phyloP scores from a whole-genome alignment of 2,329 filamentous ascomycete genomes.

The Nectriaceae sp. region DNA sequence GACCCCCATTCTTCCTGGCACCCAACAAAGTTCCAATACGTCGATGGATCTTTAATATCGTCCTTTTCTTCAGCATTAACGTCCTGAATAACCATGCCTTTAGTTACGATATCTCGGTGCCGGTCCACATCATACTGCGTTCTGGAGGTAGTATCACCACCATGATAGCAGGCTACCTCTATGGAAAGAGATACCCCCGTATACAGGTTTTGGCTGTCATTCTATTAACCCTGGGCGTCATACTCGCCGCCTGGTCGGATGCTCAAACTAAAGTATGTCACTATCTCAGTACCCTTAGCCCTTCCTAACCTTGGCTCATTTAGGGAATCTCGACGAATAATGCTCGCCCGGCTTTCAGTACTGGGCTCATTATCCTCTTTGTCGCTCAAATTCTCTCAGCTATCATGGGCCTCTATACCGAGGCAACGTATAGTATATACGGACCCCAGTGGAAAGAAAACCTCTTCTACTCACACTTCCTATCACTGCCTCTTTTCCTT shows the following conservation, averaged over 20 bases:
- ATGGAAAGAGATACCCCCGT: slow-evolving; percentile 80
- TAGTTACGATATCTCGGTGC: slow-evolving; percentile 93
- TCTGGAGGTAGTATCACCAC: slow-evolving; percentile 96
- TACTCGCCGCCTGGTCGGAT: slow-evolving; percentile 88
- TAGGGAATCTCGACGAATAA: slow-evolving; percentile 20
- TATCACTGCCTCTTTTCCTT: slow-evolving; percentile 75
- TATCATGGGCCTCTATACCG: slow-evolving; percentile 93
- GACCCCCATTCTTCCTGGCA: slow-evolving; percentile 71
- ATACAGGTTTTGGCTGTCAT: slow-evolving; percentile 81
- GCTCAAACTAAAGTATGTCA: slow-evolving; percentile 66
- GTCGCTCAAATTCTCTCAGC: slow-evolving; percentile 88
- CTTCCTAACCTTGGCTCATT: neutral
- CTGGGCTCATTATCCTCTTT: slow-evolving; percentile 80
- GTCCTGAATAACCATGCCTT: slow-evolving; percentile 98
- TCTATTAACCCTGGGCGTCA: slow-evolving; percentile 82
- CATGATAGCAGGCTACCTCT: slow-evolving; percentile 85
- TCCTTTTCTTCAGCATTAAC: slow-evolving; percentile 91
- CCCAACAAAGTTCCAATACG: slow-evolving; percentile 78
- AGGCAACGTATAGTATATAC: slow-evolving; percentile 83
- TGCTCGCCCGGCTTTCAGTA: slow-evolving; percentile 40
- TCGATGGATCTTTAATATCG: slow-evolving; percentile 86
- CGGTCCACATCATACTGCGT: slow-evolving; percentile 93
- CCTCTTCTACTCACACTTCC: slow-evolving; percentile 84
- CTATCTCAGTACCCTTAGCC: slow-evolving; percentile 2
- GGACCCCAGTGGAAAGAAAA: slow-evolving; percentile 94